These are phyloP conservation scores for Saturnispora kantuleensis DNA, from an alignment of 805 yeast genomes.

Conservation along the genomic window DNA sequence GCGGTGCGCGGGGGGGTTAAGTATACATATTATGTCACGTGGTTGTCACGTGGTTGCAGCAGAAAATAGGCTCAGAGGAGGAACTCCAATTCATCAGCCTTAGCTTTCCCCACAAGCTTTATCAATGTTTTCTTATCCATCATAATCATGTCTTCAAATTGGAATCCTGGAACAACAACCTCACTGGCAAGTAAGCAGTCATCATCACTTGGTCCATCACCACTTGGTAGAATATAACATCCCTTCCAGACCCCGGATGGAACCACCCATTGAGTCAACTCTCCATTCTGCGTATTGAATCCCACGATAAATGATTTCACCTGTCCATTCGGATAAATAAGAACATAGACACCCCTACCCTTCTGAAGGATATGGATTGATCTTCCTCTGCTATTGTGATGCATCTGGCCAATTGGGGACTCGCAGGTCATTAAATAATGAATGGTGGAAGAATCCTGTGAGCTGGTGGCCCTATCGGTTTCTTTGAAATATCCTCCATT, in stretches of 20 bases:
- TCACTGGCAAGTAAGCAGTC: conserved; percentile 43
- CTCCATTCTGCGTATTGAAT: conserved; percentile 36
- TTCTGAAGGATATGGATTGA: conserved; percentile 46
- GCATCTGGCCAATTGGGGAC: conserved; percentile 42
- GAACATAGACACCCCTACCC: conserved; percentile 47
- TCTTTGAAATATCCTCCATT: conserved; percentile 53
- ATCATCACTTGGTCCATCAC: conserved; percentile 20
- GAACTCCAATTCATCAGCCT: conserved; percentile 20
- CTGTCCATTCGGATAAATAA: conserved; percentile 40
- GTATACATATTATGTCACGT: neutral
- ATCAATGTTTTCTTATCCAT: conserved; percentile 28
- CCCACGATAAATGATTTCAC: conserved; percentile 45
- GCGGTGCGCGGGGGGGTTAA: conserved; percentile 1
- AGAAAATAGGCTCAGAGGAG: neutral
- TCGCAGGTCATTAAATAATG: conserved; percentile 44
- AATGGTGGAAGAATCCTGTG: conserved; percentile 31
- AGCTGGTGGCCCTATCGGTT: conserved; percentile 33
- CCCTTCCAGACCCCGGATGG: conserved; percentile 53
- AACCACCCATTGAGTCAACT: conserved; percentile 53
- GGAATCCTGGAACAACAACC: conserved; percentile 55
- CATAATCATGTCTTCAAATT: conserved; percentile 42
- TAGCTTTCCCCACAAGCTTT: conserved; percentile 29
- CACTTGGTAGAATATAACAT: conserved; percentile 36
- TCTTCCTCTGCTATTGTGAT: conserved; percentile 36
- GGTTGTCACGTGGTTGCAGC: neutral